Base-by-base conservation (phyloP, 768 basidiomycete genomes). In the Tylopilus plumbeoviolaceoides region DNA sequence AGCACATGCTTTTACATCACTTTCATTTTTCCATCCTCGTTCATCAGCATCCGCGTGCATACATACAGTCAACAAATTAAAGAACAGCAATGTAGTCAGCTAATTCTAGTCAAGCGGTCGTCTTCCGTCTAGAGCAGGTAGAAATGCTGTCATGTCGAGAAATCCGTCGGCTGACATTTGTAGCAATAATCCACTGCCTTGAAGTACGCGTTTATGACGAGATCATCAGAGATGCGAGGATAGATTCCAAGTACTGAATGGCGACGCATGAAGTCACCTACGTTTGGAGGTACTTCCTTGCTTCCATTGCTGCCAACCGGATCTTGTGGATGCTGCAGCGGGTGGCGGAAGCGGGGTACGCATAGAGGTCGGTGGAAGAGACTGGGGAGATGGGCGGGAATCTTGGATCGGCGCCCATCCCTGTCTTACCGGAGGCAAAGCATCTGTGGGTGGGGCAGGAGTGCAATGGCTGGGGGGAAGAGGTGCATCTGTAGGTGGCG, bases 281-380 rank as follows among this genome's bases (percentile, higher is more conserved):
- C 60, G 66, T 47, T 44, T 62, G 12, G 55, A 53, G 7, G 44
- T 48, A 12, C 25, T 58, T 44, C 58, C 63, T 50, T 63, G 64
- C 33, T 67, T 68, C 64, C 71, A 84, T 50, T 83, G 77, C 64
- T 83, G 81, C 83, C 83, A 84, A 38, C 75, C 79, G 21, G 77
- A 75, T 44, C 72, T 68, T 20, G 44, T 18, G 7, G 63, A 59
- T 18, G 41, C 53, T 25, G 18, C 46, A 30, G 69, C 57, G 17
- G 62, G 62, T n/a, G 57, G 48, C 1, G 66, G 61, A n/a, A 58
- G 57, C 4, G 58, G 35, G 20, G 55, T 54, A 51, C 36, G 57
- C 36, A 58, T 14, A 12, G 55, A 59, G 6, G 55, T 23, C 36
- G 55, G 41, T 30, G 52, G 47, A 10, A 39, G 44, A 55, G 51